A percentile compares a stretch with the other conserved stretches of the same genome.
Conservation (phyloP, 2,329 filamentous ascomycete species). For the Fusarium pseudonygamai region DNA sequence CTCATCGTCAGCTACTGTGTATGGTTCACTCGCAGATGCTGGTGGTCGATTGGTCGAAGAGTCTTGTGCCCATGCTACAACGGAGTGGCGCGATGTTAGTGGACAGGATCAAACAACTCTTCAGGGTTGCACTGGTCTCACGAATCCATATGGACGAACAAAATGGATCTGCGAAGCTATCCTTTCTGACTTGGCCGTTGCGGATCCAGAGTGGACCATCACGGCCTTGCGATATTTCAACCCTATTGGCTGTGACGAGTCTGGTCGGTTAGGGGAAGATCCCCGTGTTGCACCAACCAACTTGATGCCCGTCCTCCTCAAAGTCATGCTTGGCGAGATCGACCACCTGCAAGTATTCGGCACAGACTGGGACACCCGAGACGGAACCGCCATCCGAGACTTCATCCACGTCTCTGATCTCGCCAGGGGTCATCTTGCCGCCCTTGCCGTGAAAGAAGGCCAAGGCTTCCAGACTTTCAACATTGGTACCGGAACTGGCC, state of each 20-base stretch:
- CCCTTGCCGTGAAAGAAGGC: conserved; percentile 52
- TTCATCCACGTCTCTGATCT: conserved; percentile 75
- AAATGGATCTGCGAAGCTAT: conserved; percentile 77
- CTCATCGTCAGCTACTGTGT: conserved; percentile 74
- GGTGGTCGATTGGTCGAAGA: conserved; percentile 42
- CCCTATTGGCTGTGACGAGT: conserved; percentile 72
- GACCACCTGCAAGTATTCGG: conserved; percentile 58
- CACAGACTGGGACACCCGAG: conserved; percentile 70
- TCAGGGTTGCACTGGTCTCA: neutral
- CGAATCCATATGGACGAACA: conserved; percentile 65
- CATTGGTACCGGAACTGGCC: conserved; percentile 56
- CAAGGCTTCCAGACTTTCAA: conserved; percentile 55
- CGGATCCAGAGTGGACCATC: conserved; percentile 70
- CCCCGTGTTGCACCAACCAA: conserved; percentile 48
- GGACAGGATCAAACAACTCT: neutral
- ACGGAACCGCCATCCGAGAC: conserved; percentile 73
- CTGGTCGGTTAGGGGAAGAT: conserved; percentile 71
- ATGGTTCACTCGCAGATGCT: conserved; percentile 63
- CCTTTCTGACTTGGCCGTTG: conserved; percentile 67
- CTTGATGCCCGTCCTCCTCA: conserved; percentile 26
- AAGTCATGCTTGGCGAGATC: conserved; percentile 65
- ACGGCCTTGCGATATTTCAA: conserved; percentile 74
- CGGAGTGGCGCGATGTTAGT: conserved; percentile 50
- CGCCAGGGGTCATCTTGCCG: conserved; percentile 70
- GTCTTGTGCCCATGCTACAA: conserved; percentile 53